Conservation (phyloP, 2,329 filamentous ascomycete species). For the Bipolaris cookei region DNA sequence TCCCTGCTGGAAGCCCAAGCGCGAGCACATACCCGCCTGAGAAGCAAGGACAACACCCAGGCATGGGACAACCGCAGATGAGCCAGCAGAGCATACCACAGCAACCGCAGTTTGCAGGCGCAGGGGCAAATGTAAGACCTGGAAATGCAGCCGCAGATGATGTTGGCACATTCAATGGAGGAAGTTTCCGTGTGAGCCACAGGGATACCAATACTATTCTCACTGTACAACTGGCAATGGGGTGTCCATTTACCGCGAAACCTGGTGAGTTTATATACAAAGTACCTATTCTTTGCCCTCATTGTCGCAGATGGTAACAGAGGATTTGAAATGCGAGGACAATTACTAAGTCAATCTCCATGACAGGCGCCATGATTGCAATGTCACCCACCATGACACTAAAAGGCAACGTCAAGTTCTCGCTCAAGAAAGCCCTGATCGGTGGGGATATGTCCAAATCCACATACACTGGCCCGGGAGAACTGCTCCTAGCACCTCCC, state of each 20-base stretch:
- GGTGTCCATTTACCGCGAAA: conserved; percentile 80
- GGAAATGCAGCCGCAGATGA: conserved; percentile 68
- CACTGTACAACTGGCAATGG: conserved; percentile 87
- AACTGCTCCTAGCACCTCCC: conserved; percentile 81
- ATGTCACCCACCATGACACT: conserved; percentile 91
- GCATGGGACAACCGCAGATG: conserved; percentile 37
- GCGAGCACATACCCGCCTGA: conserved; percentile 26
- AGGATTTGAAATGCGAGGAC: neutral
- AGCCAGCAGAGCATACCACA: conserved; percentile 39
- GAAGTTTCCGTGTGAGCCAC: conserved; percentile 91
- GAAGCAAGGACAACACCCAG: conserved; percentile 10
- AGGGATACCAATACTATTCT: conserved; percentile 88
- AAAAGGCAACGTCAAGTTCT: conserved; percentile 82
- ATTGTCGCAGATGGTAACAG: neutral
- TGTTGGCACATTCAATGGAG: conserved; percentile 95
- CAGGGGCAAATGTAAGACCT: conserved; percentile 32
- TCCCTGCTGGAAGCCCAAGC: conserved; percentile 33
- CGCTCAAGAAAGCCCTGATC: conserved; percentile 86
- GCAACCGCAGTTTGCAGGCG: conserved; percentile 39
- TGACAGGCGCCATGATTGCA: conserved; percentile 80
- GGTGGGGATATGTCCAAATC: conserved; percentile 81
- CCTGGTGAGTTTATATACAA: conserved; percentile 61
- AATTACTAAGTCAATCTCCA: neutral
- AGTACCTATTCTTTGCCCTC: neutral
- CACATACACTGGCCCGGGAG: conserved; percentile 86